Evolutionary conservation across 345 rosid species (phyloP), one percentile per base, ranked within the genome.

Genomic region (Firmiana major): DNA sequence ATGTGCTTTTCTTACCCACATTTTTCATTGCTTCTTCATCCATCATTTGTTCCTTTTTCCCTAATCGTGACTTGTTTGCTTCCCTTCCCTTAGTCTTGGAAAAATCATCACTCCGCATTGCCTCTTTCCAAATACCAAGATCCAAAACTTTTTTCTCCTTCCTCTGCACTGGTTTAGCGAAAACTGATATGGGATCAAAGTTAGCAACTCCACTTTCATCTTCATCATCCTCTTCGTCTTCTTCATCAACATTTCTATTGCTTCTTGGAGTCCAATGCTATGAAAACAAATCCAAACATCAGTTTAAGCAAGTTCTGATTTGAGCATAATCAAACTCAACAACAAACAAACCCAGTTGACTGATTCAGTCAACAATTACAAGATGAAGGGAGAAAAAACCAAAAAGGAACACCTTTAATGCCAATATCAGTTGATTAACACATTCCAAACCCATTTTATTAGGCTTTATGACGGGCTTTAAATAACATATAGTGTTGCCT

Each of bases 91-190:
- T 75, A 58, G 68, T 67, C 57, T 49, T 38, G 16, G 71, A 73
- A 55, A 82, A 51, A 75, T 40, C 75, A 71, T 84, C 78, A 75
- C 84, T 80, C 24, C 76, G 46, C 46, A 77, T 34, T 58, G 83
- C 13, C 77, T 90, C 90, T 83, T 81, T 87, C 92, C 93, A 87
- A 63, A 26, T 68, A 31, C 82, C 84, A 67, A 92, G 84, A 81
- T 89, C 80, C 87, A 92, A 79, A 54, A 72, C 70, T 62, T 80
- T 86, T 77, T 81, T 92, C 87, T 88, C 89, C 82, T 90, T 94
- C 90, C 93, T 88, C 78, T 85, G 82, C 6, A 92, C 87, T 16
- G 96, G 93, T 71, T 84, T 74, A 69, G 97, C 97, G 79, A 89
- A 89, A 79, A 85, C 87, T 51, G 94, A 83, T 7, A 85, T 15